These are phyloP conservation scores for Phaseolus lunatus DNA, from an alignment of 306 rosid genomes.

Conservation along the genomic window DNA sequence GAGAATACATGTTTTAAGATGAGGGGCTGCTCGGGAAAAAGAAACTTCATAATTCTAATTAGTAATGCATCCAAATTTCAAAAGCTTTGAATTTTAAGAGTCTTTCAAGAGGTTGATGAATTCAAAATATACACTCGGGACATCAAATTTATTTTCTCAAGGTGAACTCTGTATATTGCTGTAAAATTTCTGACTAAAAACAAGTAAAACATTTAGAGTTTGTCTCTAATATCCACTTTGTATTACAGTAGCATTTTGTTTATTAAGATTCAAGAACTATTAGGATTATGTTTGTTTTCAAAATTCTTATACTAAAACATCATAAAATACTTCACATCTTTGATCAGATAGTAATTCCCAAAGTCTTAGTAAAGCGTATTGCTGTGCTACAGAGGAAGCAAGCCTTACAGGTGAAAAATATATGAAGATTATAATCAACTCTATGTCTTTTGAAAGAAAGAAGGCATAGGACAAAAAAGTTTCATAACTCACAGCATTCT, in stretches of 20 bases:
- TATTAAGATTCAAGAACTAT: not conserved
- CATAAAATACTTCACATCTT: conserved; percentile 11
- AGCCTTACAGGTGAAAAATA: conserved; percentile 10
- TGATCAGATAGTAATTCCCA: not conserved
- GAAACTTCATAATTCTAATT: conserved; percentile 8
- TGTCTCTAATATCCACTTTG: conserved; percentile 8
- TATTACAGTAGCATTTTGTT: not conserved
- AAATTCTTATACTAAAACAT: not conserved
- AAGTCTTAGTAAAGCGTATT: conserved; percentile 23
- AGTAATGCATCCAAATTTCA: not conserved
- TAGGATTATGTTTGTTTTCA: not conserved
- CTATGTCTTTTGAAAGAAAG: conserved; percentile 22
- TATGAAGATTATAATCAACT: conserved; percentile 10
- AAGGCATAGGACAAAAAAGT: not conserved
- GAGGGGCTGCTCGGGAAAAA: not conserved
- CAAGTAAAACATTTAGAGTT: not conserved
- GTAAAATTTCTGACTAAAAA: not conserved
- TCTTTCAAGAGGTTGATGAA: conserved; percentile 14
- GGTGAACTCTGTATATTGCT: not conserved
- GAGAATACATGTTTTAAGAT: conserved; percentile 14
- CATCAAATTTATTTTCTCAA: not conserved
- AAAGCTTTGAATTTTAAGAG: not conserved
- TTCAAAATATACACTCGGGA: not conserved
- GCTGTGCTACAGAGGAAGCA: conserved; percentile 7
- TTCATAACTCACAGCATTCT: conserved; percentile 75